Conservation (phyloP, 805 yeast species). For the Diddensiella transvaalensis region DNA sequence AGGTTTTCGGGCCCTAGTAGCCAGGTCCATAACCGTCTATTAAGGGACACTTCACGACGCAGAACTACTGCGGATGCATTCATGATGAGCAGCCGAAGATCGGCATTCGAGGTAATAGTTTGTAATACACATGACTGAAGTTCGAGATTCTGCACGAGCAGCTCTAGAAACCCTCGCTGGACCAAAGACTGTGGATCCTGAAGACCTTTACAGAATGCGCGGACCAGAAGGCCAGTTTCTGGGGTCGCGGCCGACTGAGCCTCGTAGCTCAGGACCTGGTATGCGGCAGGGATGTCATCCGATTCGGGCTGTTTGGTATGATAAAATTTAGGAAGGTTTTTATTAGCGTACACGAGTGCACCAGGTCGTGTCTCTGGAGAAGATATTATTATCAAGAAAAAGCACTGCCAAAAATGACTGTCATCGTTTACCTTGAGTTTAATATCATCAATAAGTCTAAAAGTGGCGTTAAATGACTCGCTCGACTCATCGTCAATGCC, state of each 20-base stretch:
- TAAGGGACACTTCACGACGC: constrained; percentile 88
- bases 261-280: constrained; percentile 39
- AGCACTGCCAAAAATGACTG: constrained; percentile 79
- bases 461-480: constrained; percentile 65
- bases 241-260: constrained; percentile 65
- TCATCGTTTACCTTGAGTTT: constrained; percentile 58
- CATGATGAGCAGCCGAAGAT: constrained; percentile 55
- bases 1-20: constrained; percentile 71
- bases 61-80: constrained; percentile 66
- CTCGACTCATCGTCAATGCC: constrained; percentile 92
- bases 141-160: constrained; percentile 64
- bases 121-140: constrained; percentile 58
- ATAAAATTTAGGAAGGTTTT: constrained; percentile 58
- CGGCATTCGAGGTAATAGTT: constrained; percentile 45
- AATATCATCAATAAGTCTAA: constrained; percentile 58
- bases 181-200: constrained; percentile 65
- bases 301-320: constrained; percentile 19
- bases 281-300: constrained; percentile 33
- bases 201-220: constrained; percentile 72
- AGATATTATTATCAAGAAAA: constrained; percentile 70
- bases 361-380: constrained; percentile 81
- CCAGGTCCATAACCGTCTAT: constrained; percentile 93
- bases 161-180: constrained; percentile 84
- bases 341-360: constrained; percentile 70
- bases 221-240: constrained; percentile 71